A percentile compares a stretch with the other conserved stretches of the same genome.
Evolutionary conservation across 163 green algal species (phyloP).

Genomic region (Scenedesmus sp.): DNA sequence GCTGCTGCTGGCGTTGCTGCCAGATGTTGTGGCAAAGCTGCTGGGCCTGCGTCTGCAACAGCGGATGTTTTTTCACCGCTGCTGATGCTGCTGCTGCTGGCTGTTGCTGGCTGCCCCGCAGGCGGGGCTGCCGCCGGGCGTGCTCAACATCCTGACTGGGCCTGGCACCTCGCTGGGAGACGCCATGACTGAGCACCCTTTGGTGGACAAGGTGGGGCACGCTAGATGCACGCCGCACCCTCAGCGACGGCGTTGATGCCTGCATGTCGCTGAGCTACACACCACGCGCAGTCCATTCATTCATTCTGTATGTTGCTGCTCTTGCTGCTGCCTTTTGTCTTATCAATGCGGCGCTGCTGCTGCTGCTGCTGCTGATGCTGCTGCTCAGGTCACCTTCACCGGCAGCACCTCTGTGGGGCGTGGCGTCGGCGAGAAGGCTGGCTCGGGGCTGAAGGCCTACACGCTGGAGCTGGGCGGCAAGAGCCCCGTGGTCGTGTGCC

Average conservation of each 20-base stretch:
- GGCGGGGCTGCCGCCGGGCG: conserved; percentile 59
- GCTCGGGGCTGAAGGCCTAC: conserved; percentile 40
- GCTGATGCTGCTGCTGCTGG: neutral
- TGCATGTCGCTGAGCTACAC: too few species aligned
- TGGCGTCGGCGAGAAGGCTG: conserved; percentile 62
- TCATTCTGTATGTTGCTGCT: neutral
- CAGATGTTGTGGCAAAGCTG: neutral
- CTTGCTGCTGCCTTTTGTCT: too few species aligned
- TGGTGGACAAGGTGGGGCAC: conserved; percentile 44
- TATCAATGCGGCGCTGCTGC: neutral
- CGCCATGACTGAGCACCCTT: conserved; percentile 4
- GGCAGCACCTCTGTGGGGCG: conserved; percentile 66
- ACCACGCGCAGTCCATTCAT: too few species aligned
- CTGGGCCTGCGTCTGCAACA: neutral
- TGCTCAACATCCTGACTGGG: conserved; percentile 85
- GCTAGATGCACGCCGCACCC: neutral
- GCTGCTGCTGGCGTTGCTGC: neutral
- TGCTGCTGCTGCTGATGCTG: neutral
- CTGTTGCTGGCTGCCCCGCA: too few species aligned
- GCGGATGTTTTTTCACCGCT: neutral
- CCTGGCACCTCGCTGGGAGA: conserved; percentile 29
- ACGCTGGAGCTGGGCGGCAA: conserved; percentile 69
- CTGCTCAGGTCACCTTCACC: conserved; percentile 59
- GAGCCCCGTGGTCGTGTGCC: conserved; percentile 68
- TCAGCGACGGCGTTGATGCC: neutral